These are phyloP conservation scores for Styphnolobium japonicum DNA, from an alignment of 306 rosid species.

Conservation along the genomic window DNA sequence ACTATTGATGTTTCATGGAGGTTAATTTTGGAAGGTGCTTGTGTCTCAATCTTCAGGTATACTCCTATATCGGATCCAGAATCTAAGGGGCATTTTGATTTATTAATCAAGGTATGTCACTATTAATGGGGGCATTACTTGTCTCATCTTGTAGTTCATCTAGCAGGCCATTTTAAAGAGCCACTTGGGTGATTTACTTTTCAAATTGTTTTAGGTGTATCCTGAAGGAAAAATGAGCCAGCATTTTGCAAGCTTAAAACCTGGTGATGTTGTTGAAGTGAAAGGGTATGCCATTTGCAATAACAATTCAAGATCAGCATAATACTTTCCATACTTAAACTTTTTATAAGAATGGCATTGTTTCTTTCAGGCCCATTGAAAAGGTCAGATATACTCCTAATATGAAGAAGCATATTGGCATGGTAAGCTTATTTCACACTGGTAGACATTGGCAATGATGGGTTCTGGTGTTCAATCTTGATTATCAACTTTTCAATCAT, in stretches of 20 bases:
- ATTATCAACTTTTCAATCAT: neutral
- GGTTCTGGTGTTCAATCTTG: neutral
- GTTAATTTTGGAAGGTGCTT: slow-evolving; percentile 12
- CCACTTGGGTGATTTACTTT: slow-evolving; percentile 8
- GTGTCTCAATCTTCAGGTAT: slow-evolving; percentile 55
- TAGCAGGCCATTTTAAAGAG: neutral
- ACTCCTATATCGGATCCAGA: slow-evolving; percentile 98
- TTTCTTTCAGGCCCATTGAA: slow-evolving; percentile 83
- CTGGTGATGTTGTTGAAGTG: slow-evolving; percentile 95
- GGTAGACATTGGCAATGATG: slow-evolving; percentile 6
- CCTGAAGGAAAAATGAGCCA: slow-evolving; percentile 99
- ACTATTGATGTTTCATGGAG: neutral
- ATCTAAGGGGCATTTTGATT: slow-evolving; percentile 86
- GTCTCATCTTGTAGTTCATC: neutral
- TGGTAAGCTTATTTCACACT: slow-evolving; percentile 55
- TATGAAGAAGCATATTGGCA: slow-evolving; percentile 96
- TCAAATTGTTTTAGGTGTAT: slow-evolving; percentile 61
- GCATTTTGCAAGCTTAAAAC: slow-evolving; percentile 94
- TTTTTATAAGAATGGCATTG: slow-evolving; percentile 9
- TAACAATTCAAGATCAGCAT: slow-evolving; percentile 2
- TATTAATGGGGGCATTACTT: slow-evolving; percentile 10
- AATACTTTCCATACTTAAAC: slow-evolving; percentile 23
- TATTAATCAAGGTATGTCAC: slow-evolving; percentile 76
- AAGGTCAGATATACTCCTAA: slow-evolving; percentile 86
- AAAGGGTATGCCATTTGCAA: slow-evolving; percentile 68